Evolutionary conservation across 768 basidiomycete genomes (phyloP), one percentile per base, ranked within the genome.

Genomic region (Tylopilus rubrobrunneus): DNA sequence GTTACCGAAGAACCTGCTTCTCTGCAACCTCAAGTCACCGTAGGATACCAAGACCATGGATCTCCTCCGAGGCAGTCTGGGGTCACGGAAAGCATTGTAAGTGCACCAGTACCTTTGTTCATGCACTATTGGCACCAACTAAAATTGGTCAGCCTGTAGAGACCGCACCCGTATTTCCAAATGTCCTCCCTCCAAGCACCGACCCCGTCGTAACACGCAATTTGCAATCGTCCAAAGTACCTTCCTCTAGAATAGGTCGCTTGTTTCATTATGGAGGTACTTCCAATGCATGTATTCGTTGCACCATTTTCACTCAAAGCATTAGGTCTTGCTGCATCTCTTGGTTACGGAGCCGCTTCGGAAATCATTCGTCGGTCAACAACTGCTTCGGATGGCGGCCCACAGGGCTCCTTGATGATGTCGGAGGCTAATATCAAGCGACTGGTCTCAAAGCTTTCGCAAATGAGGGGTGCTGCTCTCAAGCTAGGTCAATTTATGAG

Each of bases 401-500:
- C 68, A 17, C 56, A 63, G 12, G 71, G 81, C 4, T 81, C 86
- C 1, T 67, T 94, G 5, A 84, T 98, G 69, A 83, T 98, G 83
- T 90, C 87, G 2, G 94, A 97, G 67, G 86, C 87, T 7, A 98
- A 98, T 65, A 78, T 98, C 52, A 85, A 85, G 48, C 82, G 95
- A 2, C 78, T 99, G 0, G 97, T 98, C 1, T 84, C 85, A 2
- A 97, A 96, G 62, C 76, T 99, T n/a, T 86, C 91, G 0, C 83
- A 87, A 66, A 98, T 99, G 97, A 78, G 95, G 14, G 96, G 96
- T 0, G 97, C 97, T 0, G 97, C 97, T 1, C 76, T 99, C 56
- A 98, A 99, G 71, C 74, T 98, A 2, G 97, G 97, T 0, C 97
- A 98, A 65, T 99, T 98, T 65, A 78, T 98, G 78, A 96, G 93